Conservation (phyloP, 2,329 filamentous ascomycete species). For the Colletotrichum liaoningense region DNA sequence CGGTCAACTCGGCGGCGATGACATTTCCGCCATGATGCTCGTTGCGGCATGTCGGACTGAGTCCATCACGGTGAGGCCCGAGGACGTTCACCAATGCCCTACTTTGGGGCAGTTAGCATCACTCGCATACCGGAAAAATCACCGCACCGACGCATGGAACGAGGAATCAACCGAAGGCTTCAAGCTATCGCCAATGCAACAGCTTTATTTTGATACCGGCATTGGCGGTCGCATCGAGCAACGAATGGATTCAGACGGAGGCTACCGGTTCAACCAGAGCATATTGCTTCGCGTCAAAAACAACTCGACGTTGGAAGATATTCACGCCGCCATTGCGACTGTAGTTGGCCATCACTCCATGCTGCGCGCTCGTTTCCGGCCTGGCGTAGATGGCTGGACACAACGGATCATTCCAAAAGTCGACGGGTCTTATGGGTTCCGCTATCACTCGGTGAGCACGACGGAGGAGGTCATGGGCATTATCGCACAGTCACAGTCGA, state of each 20-base stretch:
- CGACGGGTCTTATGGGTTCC: constrained; percentile 56
- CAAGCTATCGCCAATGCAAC: constrained; percentile 65
- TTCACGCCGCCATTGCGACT: constrained; percentile 60
- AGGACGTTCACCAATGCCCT: constrained; percentile 50
- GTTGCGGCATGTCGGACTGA: constrained; percentile 51
- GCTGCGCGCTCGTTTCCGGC: constrained; percentile 60
- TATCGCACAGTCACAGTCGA: constrained; percentile 53
- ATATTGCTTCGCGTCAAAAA: constrained; percentile 58
- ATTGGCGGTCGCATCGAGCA: constrained; percentile 51
- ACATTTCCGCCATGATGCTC: constrained; percentile 52
- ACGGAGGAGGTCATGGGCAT: constrained; percentile 54
- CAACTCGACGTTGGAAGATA: constrained; percentile 53
- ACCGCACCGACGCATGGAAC: constrained; percentile 44
- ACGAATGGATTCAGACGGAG: constrained; percentile 45
- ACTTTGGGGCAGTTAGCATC: constrained; percentile 52
- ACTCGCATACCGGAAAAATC: constrained; percentile 47
- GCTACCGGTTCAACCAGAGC: constrained; percentile 63
- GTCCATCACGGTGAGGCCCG: constrained; percentile 49
- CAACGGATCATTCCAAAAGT: constrained; percentile 56
- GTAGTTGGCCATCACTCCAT: constrained; percentile 63
- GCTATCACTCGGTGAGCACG: constrained; percentile 52
- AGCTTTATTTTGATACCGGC: constrained; percentile 61
- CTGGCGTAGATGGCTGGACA: constrained; percentile 54
- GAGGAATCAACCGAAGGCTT: constrained; percentile 52
- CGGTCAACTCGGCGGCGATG: constrained; percentile 52